A percentile compares a stretch with the other conserved stretches of the same genome.
phyloP scores from a whole-genome alignment of 768 basidiomycete genomes.

The Cubamyces sp. region DNA sequence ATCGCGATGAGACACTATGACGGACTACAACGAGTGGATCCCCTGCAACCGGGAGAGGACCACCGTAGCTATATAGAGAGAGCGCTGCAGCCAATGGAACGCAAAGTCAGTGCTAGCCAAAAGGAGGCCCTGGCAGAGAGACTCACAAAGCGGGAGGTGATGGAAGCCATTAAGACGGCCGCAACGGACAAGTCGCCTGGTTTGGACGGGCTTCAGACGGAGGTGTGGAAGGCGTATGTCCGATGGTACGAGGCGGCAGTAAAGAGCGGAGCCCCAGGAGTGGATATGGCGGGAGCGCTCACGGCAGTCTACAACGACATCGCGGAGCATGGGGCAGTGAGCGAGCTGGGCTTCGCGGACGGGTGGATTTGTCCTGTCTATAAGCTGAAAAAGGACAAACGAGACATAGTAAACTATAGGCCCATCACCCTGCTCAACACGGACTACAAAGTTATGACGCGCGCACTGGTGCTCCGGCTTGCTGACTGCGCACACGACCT shows the following conservation, averaged over 20 bases:
- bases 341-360: neutral
- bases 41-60: neutral
- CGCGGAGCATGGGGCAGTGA: neutral
- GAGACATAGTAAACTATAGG: constrained; percentile 19
- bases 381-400: neutral
- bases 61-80: neutral
- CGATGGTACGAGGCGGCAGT: neutral
- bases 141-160: neutral
- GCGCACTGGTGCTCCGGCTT: constrained; percentile 28
- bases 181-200: neutral
- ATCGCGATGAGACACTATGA: neutral
- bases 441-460: constrained; percentile 39
- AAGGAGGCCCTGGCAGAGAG: neutral
- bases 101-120: neutral
- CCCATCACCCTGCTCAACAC: constrained; percentile 35
- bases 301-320: constrained; percentile 8
- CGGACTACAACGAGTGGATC: neutral
- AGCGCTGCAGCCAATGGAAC: neutral
- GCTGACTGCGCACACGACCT: constrained; percentile 20
- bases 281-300: neutral
- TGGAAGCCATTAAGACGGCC: neutral
- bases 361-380: constrained; percentile 8
- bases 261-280: neutral
- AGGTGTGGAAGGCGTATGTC: neutral
- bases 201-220: neutral